Conservation (phyloP, 169 alveolate genomes). For the Theileria orientalis region DNA sequence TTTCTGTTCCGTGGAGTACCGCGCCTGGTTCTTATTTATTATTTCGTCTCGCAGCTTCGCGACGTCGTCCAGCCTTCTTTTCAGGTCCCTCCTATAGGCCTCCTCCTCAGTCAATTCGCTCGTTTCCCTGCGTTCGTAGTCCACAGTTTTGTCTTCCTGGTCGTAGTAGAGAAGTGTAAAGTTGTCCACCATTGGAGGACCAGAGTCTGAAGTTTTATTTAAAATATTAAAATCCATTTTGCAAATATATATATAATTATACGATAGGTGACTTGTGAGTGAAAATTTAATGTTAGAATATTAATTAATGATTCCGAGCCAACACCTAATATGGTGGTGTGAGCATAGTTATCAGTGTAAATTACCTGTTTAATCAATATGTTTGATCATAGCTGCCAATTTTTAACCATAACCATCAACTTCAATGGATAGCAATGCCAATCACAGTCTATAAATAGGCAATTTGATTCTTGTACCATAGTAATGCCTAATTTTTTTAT, state of each 20-base stretch:
- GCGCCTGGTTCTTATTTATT: slow-evolving; percentile 59
- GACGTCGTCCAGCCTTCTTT: background rate
- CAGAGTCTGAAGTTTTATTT: background rate
- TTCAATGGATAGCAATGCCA: no score
- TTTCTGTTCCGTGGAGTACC: slow-evolving; percentile 41
- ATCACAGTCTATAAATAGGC: background rate
- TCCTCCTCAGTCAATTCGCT: slow-evolving; percentile 13
- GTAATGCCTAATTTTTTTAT: background rate
- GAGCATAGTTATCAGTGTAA: background rate
- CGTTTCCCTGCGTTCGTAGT: background rate
- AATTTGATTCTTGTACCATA: slow-evolving; percentile 12
- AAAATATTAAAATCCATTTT: background rate
- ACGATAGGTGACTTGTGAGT: no score
- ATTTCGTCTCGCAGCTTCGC: slow-evolving; percentile 38
- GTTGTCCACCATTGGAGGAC: slow-evolving; percentile 60
- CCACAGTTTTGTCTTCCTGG: background rate
- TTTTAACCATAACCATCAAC: no score
- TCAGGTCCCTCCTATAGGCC: slow-evolving; percentile 18
- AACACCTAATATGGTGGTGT: background rate
- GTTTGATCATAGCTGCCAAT: no score
- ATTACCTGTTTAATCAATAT: no score
- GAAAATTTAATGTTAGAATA: slow-evolving; percentile 12
- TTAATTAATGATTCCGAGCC: background rate
- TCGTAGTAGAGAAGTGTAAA: slow-evolving; percentile 42
- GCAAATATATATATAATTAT: background rate